phyloP scores from a whole-genome alignment of 2,329 filamentous ascomycete species.

The Talaromyces sp. region DNA sequence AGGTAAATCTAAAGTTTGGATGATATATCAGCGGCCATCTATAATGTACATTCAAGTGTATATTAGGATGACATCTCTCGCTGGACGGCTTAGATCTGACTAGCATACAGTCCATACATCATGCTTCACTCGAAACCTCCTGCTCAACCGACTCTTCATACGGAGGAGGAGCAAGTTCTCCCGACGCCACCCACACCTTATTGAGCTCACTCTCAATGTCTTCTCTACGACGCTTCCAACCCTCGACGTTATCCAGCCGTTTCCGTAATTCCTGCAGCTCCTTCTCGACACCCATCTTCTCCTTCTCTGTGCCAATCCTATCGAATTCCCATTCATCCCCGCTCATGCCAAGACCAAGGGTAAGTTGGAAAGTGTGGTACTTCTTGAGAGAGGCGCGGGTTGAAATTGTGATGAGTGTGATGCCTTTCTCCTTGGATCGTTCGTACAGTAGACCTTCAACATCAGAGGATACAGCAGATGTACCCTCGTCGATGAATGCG shows the following conservation, averaged over 20 bases:
- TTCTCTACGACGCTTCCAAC: conserved; percentile 72
- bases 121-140: background rate
- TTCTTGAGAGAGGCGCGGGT: conserved; percentile 92
- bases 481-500: conserved; percentile 93
- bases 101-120: background rate
- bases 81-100: background rate
- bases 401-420: conserved; percentile 93
- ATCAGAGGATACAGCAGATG: conserved; percentile 87
- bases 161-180: conserved; percentile 37
- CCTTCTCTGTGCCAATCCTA: conserved; percentile 85
- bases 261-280: conserved; percentile 82
- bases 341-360: conserved; percentile 72
- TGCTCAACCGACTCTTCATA: conserved; percentile 22
- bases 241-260: conserved; percentile 73
- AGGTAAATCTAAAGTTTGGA: background rate
- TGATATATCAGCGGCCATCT: background rate
- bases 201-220: conserved; percentile 81
- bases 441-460: conserved; percentile 94
- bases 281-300: conserved; percentile 90
- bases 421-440: conserved; percentile 84
- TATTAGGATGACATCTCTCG: background rate
- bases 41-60: background rate
- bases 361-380: conserved; percentile 89
- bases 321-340: conserved; percentile 92
- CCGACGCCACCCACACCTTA: conserved; percentile 56